Base-by-base conservation (phyloP, 2,329 filamentous ascomycete species). In the Bipolaris victoriae region DNA sequence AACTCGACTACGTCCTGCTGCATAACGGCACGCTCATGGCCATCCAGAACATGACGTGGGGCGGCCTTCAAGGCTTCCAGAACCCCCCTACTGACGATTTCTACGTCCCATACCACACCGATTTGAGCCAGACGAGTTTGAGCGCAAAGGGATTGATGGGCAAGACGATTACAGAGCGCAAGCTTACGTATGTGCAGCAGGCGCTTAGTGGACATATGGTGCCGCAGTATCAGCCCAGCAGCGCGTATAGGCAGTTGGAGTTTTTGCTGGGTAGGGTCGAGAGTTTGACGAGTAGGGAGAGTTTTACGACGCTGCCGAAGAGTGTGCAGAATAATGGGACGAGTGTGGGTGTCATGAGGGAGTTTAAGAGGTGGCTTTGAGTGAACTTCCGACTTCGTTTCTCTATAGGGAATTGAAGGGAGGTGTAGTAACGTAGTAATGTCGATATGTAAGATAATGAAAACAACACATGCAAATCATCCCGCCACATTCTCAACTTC, bases 41-140 rank as follows among this genome's bases (percentile, higher is more conserved):
- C 1, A 87, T 93, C 57, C 90, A 94, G 71, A 92, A 92, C 78
- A 91, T 93, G 87, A 92, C 89, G 0, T 94, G 87, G 86, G 85
- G 86, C 55, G 90, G 90, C 4, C 73, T 81, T 41, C 84, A 89
- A 49, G 91, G 90, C 0, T 93, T 94, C 80, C 84, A 87, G 62
- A 71, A 74, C 1, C 74, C 77, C 0, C 90, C 90, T 0, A 72
- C 71, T 1, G 82, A 86, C 49, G 85, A 87, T 2, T 88, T 91
- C 69, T 91, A 85, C 70, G 88, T 92, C 0, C 90, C 90, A 0
- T 87, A 85, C 69, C 85, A 88, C 64, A 68, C 65, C 1, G 78
- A 83, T 52, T 76, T 82, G 20, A 71, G 76, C 52, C 65, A 77
- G 1, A 76, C 76, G 11, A 80, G 79, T n/a, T 73, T 83, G 16